Percentiles rank a stretch among this genome's conserved stretches.
Conservation (phyloP, 345 rosid genomes). For the Odontarrhena argentea region DNA sequence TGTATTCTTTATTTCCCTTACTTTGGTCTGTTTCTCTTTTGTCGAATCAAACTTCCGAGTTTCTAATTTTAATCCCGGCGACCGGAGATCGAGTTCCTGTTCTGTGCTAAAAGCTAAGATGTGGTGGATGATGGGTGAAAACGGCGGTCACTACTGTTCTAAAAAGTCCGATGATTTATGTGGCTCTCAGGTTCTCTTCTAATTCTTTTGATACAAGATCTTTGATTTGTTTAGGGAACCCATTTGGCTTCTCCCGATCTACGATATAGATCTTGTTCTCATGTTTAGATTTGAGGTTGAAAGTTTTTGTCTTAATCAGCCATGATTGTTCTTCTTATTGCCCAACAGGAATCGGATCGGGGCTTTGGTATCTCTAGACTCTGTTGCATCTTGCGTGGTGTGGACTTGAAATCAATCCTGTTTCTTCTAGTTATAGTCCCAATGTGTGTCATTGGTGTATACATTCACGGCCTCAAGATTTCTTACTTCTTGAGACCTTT, state of each 20-base stretch:
- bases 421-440: slow-evolving; percentile 74
- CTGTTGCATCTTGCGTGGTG: slow-evolving; percentile 83
- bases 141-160: slow-evolving; percentile 89
- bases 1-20: not conserved
- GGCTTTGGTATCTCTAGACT: slow-evolving; percentile 79
- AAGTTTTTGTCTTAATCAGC: not conserved
- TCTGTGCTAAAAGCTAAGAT: slow-evolving; percentile 41
- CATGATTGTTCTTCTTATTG: not conserved
- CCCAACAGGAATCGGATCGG: slow-evolving; percentile 68
- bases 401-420: slow-evolving; percentile 69
- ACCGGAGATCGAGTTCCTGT: slow-evolving; percentile 33
- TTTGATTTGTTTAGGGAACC: slow-evolving; percentile 6
- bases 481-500: slow-evolving; percentile 78
- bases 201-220: slow-evolving; percentile 19
- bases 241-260: slow-evolving; percentile 23
- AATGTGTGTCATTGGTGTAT: slow-evolving; percentile 55
- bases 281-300: not conserved
- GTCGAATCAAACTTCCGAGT: not conserved
- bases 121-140: slow-evolving; percentile 99
- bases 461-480: slow-evolving; percentile 77
- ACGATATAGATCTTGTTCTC: slow-evolving; percentile 14
- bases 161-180: slow-evolving; percentile 91
- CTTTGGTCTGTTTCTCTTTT: slow-evolving; percentile 6
- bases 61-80: not conserved
- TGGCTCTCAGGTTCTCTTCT: slow-evolving; percentile 62